phyloP scores from a whole-genome alignment of 2,329 filamentous ascomycete species.

The Fusarium guadeloupense region DNA sequence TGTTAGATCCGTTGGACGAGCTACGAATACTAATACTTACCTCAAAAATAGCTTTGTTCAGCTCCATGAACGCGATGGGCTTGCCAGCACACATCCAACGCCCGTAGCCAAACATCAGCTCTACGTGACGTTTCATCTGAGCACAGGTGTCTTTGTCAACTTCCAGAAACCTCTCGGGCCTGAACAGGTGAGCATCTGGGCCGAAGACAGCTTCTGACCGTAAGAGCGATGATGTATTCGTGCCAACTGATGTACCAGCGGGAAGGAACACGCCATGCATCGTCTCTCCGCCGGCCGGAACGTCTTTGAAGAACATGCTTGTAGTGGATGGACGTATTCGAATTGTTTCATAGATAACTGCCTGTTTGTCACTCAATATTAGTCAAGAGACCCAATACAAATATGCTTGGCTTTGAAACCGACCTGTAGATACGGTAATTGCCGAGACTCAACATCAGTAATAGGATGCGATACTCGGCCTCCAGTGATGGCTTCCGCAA shows the following conservation, averaged over 20 bases:
- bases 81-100: constrained; percentile 3
- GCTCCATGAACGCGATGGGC: neutral
- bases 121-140: neutral
- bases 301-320: neutral
- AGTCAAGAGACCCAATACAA: neutral
- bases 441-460: neutral
- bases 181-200: neutral
- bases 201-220: neutral
- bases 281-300: neutral
- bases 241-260: neutral
- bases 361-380: neutral
- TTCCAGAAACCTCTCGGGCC: constrained; percentile 1
- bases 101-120: constrained; percentile 2
- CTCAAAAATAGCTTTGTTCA: constrained; percentile 2
- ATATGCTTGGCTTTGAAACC: neutral
- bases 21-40: rapidly evolving
- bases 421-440: neutral
- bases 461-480: neutral
- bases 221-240: neutral
- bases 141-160: neutral
- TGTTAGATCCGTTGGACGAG: rapidly evolving
- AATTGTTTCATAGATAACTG: neutral
- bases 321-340: neutral
- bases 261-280: neutral
- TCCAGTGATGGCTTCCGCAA: neutral